Evolutionary conservation across 1,139 yeast genomes (phyloP), one percentile per base, ranked within the genome.

Genomic region (Sugiyamaella xylanicola): DNA sequence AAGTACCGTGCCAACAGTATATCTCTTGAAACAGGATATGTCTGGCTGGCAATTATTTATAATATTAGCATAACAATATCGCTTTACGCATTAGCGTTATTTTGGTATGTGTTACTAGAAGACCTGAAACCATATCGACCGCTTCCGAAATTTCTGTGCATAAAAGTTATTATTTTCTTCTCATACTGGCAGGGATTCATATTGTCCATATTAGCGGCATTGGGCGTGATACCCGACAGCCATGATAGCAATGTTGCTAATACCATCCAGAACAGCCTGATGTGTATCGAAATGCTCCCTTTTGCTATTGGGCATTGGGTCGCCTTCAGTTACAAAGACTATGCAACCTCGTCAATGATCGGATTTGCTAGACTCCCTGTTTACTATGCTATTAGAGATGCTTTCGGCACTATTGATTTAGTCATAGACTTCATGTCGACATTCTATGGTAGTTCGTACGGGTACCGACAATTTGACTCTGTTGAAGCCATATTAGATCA

Each of bases 111-210:
- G 60, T 74, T 93, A 17, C 84, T 88, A 74, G 72, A 70, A 5
- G 98, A 92, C 64, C 77, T 93, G 63, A 78, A 77, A 55, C 91
- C 88, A 0, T 92, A 86, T 73, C 80, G 88, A 54, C 98, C 98
- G 1, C 84, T 93, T 77, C 92, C 96, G 8, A 95, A 95, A 71
- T 93, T 93, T 68, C 71, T 95, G 46, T 91, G 97, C 74, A 96
- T 93, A 53, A 93, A 93, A 69, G 78, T 91, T 61, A 89, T 93
- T 56, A 92, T 95, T 56, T 93, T 93, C 77, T 97, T 97, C 37
- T 88, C 96, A 16, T 93, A 91, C 70, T 93, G 99, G 99, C 99
- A 93, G 69, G 93, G 97, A 0, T 78, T 92, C 22, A 68, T 87
- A 1, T 66, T 89, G 41, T 51, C 55, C 25, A 17, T 48, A 9